phyloP scores from a whole-genome alignment of 768 basidiomycete species.

The Candolleomyces eurysporus region DNA sequence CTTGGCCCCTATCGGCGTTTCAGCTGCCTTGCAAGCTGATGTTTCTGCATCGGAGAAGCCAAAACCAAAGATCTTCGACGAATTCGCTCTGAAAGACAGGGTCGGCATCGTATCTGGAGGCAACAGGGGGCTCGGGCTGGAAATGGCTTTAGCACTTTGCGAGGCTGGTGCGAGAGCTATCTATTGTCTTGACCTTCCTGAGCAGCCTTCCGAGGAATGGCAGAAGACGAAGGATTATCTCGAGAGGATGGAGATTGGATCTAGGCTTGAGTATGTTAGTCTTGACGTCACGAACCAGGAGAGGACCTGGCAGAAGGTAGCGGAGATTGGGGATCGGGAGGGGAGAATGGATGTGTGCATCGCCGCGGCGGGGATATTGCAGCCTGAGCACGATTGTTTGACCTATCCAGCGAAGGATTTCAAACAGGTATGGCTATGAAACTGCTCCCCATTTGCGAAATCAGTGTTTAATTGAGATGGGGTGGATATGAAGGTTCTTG shows the following conservation, averaged over 20 bases:
- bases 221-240: slow-evolving; percentile 51
- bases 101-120: slow-evolving; percentile 65
- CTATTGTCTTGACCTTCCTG: slow-evolving; percentile 67
- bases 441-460: background rate
- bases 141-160: slow-evolving; percentile 72
- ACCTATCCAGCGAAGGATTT: slow-evolving; percentile 67
- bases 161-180: slow-evolving; percentile 71
- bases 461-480: background rate
- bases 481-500: slow-evolving; percentile 47
- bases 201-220: slow-evolving; percentile 58
- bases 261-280: slow-evolving; percentile 56
- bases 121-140: slow-evolving; percentile 74
- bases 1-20: slow-evolving; percentile 44
- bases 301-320: slow-evolving; percentile 51
- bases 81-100: slow-evolving; percentile 55
- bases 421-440: slow-evolving; percentile 43
- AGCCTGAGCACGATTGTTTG: slow-evolving; percentile 57
- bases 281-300: slow-evolving; percentile 68
- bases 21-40: slow-evolving; percentile 49
- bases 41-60: slow-evolving; percentile 29
- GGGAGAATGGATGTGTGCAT: slow-evolving; percentile 73
- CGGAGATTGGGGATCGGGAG: slow-evolving; percentile 64
- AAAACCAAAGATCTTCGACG: slow-evolving; percentile 54
- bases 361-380: slow-evolving; percentile 75
- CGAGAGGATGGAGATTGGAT: slow-evolving; percentile 38